Evolutionary conservation across 306 rosid species (phyloP), one percentile per base, ranked within the genome.

Genomic region (Cicer arietinum): DNA sequence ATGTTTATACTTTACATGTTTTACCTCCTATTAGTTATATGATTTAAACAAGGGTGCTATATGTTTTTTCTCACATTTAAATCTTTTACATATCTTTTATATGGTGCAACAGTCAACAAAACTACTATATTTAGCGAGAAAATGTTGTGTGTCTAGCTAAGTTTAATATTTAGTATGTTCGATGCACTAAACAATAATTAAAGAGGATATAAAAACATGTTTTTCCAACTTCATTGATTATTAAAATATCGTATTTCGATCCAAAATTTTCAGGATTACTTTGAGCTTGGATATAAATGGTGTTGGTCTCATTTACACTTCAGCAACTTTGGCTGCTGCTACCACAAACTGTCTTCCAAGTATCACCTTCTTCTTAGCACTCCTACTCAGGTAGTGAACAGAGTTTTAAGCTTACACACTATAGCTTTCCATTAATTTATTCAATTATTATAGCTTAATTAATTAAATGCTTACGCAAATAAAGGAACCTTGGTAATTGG

Each of bases 241-340:
- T 44, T 59, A 10, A 78, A 16, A 18, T 64, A 25, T 25, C 45
- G 16, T 65, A 52, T 52, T 1, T 47, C 58, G 41, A 50, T 48
- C 1, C n/a, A 43, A 25, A 14, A 17, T 62, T 83, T 25, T 70
- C 88, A 91, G 97, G 77, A 86, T 83, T 22, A 86, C 92, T 1
- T 42, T 89, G 63, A 86, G 85, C 77, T 75, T 86, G 84, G 86
- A 87, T 61, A 3, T 80, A 18, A 41, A 85, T 68, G 90, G 91
- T 45, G 16, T 88, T n/a, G 92, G 84, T 0, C 74, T 89, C 53
- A 71, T 57, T 54, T 89, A 87, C 79, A 89, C 97, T 13, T 81
- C 92, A 0, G 89, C 94, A 66, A 85, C 88, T 67, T 82, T 91
- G 79, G 97, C 89, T 58, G 90, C 97, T 67, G 90, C 97, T 5